These are phyloP conservation scores for Hippophae gyantsensis DNA, from an alignment of 306 rosid species.

Conservation along the genomic window DNA sequence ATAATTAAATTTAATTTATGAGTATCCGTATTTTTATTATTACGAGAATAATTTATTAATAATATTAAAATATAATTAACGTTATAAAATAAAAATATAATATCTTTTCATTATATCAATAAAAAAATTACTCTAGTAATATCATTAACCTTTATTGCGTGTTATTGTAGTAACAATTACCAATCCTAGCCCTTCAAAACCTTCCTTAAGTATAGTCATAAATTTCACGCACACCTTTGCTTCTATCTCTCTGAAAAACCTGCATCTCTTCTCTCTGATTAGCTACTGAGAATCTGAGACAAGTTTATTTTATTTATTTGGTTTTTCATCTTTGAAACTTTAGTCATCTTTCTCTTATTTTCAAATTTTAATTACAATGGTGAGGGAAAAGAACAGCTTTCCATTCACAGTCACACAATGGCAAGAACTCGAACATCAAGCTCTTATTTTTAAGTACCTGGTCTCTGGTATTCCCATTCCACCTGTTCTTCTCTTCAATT, in stretches of 20 bases:
- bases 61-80: too few species aligned
- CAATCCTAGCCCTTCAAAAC: conserved; percentile 6
- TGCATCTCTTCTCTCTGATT: too few species aligned
- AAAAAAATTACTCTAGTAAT: too few species aligned
- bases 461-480: conserved; percentile 88
- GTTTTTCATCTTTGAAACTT: not conserved
- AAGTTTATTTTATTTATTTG: too few species aligned
- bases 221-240: conserved; percentile 16
- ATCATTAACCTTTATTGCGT: too few species aligned
- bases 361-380: conserved; percentile 9
- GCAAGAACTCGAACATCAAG: conserved; percentile 99
- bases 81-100: too few species aligned
- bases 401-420: conserved; percentile 88
- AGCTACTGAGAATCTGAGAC: too few species aligned
- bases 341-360: not conserved
- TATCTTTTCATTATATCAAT: too few species aligned
- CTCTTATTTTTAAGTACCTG: conserved; percentile 91
- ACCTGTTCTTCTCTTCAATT: conserved; percentile 68
- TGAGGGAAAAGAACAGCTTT: conserved; percentile 56
- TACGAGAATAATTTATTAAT: too few species aligned
- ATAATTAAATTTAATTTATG: too few species aligned
- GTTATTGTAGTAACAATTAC: too few species aligned
- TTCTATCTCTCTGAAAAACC: conserved; percentile 3
- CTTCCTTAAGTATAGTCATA: conserved; percentile 8
- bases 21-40: too few species aligned